Evolutionary conservation across 352 stramenopile genomes (phyloP).

Genomic region (Globisporangium emineosum): DNA sequence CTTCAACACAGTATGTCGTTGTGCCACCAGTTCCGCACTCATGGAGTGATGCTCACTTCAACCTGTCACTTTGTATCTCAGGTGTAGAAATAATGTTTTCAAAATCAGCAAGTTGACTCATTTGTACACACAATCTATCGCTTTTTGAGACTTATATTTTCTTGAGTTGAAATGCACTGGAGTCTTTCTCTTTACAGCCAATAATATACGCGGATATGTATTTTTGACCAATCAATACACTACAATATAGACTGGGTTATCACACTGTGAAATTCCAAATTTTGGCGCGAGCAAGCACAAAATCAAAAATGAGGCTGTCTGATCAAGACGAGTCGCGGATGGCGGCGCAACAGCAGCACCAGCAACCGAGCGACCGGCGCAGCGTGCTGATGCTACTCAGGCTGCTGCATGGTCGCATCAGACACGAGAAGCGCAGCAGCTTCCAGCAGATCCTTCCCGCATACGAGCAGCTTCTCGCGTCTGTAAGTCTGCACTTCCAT

Average conservation of each 20-base stretch:
- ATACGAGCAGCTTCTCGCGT: constrained; percentile 51
- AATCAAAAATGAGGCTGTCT: not conserved
- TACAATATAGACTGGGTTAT: not conserved
- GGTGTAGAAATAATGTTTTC: not conserved
- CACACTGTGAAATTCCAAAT: not conserved
- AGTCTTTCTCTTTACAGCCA: not conserved
- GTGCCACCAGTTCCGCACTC: not conserved
- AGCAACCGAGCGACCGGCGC: constrained; percentile 7
- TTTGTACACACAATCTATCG: not conserved
- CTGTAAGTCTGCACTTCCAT: constrained; percentile 26
- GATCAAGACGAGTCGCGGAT: constrained; percentile 1
- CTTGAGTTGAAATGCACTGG: not conserved
- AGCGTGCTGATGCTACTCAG: constrained; percentile 41
- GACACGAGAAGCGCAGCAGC: constrained; percentile 14
- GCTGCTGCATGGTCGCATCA: constrained; percentile 32
- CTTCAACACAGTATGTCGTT: not conserved
- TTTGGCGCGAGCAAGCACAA: not conserved
- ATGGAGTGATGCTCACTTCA: constrained; percentile 1
- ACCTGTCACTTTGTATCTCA: not conserved
- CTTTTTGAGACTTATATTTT: not conserved
- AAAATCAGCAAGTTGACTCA: not conserved
- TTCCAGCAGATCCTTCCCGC: constrained; percentile 33
- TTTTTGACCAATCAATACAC: not conserved
- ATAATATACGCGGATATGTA: not conserved
- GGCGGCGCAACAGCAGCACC: not conserved